Conservation (phyloP, 345 rosid species). For the Citrus sp. region DNA sequence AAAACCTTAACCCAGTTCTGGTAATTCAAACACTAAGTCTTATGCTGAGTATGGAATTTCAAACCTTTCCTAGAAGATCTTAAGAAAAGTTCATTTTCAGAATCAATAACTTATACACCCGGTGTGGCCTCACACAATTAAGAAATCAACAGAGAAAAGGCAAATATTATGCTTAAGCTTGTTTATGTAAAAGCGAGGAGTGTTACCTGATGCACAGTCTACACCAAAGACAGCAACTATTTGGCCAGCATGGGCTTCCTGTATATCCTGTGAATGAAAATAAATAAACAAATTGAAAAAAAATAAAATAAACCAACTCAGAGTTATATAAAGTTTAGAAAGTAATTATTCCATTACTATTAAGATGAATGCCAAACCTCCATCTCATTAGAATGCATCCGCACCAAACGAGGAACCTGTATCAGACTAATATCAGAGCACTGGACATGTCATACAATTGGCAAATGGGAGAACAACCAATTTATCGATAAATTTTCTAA, state of each 20-base stretch:
- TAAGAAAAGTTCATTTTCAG: background rate
- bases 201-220: conserved; percentile 95
- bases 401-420: conserved; percentile 92
- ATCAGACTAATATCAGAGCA: conserved; percentile 17
- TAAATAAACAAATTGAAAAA: conserved; percentile 2
- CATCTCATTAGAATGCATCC: conserved; percentile 99
- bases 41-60: background rate
- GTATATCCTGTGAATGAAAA: conserved; percentile 69
- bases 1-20: background rate
- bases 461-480: background rate
- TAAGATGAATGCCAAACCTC: conserved; percentile 44
- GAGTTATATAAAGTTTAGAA: background rate
- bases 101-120: background rate
- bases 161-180: background rate
- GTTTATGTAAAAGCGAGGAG: background rate
- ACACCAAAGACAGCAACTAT: conserved; percentile 98
- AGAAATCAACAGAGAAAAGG: background rate
- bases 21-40: background rate
- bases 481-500: background rate
- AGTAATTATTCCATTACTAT: background rate
- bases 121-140: background rate
- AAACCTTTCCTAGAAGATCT: background rate
- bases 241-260: conserved; percentile 98
- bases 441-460: background rate
- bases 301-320: background rate